A percentile compares a stretch with the other conserved stretches of the same genome.
Evolutionary conservation across 805 yeast genomes (phyloP).

Genomic region (Barnettozyma pratensis): DNA sequence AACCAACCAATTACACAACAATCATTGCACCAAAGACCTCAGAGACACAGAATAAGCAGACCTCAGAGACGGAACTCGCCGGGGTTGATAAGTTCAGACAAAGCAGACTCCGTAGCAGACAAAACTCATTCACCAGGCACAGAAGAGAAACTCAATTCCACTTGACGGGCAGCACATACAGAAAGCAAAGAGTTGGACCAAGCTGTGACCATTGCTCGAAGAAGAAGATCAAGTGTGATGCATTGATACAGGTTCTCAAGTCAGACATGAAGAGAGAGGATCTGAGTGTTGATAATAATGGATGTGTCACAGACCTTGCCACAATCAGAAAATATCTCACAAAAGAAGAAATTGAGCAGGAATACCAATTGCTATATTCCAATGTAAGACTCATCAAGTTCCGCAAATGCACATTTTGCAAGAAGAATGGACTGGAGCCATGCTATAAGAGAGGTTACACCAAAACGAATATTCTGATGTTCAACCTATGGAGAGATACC

Average conservation of each 20-base stretch:
- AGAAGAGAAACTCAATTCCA: constrained; percentile 30
- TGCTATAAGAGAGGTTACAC: constrained; percentile 8
- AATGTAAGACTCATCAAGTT: constrained; percentile 6
- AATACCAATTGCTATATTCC: background rate
- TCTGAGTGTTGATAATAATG: background rate
- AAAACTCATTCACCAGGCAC: background rate
- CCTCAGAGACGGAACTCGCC: no score
- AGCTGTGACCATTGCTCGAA: constrained; percentile 7
- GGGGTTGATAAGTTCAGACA: background rate
- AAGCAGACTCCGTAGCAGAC: background rate
- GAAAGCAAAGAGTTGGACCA: constrained; percentile 10
- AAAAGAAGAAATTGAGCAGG: background rate
- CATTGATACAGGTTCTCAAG: constrained; percentile 1
- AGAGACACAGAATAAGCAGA: no score
- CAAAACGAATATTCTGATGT: background rate
- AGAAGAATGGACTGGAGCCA: constrained; percentile 2
- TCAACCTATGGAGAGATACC: background rate
- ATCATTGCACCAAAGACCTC: background rate
- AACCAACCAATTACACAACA: background rate
- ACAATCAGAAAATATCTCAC: background rate
- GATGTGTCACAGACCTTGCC: background rate
- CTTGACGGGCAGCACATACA: constrained; percentile 3
- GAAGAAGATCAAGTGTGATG: constrained; percentile 10
- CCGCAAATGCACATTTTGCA: constrained; percentile 6
- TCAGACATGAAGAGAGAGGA: background rate